These are phyloP conservation scores for Polytrichum commune DNA, from an alignment of 225 moss, liverwort and hornwort species.

Conservation along the genomic window DNA sequence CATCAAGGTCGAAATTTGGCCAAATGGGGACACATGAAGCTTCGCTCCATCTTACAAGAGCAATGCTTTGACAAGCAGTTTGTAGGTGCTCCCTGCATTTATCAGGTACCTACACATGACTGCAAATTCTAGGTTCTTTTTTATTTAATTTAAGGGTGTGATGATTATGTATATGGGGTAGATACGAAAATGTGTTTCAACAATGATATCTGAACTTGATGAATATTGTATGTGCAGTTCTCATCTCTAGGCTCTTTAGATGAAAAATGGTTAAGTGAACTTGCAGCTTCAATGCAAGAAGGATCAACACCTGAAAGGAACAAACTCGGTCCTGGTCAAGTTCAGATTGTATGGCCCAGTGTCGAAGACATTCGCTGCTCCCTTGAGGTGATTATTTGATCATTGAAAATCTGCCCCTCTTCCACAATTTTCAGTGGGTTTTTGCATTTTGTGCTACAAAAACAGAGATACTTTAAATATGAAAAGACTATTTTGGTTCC, in stretches of 20 bases:
- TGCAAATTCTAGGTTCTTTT: too few species aligned
- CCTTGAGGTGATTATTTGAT: constrained; percentile 57
- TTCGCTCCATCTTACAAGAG: constrained; percentile 70
- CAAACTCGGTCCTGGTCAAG: constrained; percentile 63
- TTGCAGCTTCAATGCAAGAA: constrained; percentile 72
- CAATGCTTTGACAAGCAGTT: constrained; percentile 73
- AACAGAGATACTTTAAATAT: too few species aligned
- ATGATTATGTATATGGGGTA: neutral
- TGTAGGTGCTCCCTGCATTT: constrained; percentile 58
- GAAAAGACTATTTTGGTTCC: neutral
- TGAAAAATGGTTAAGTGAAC: constrained; percentile 89
- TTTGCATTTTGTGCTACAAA: too few species aligned
- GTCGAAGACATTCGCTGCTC: constrained; percentile 91
- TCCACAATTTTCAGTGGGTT: too few species aligned
- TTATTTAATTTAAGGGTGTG: too few species aligned
- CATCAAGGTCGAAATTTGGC: constrained; percentile 64
- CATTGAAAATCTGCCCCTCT: neutral
- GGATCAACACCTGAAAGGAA: constrained; percentile 55
- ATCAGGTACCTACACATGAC: constrained; percentile 48
- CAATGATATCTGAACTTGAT: too few species aligned
- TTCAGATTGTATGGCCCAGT: constrained; percentile 91
- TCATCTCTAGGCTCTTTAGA: constrained; percentile 95
- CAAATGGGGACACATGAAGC: constrained; percentile 98
- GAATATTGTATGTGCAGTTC: constrained; percentile 55
- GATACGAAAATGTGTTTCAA: neutral